A percentile compares a stretch with the other conserved stretches of the same genome.
phyloP scores from a whole-genome alignment of 352 stramenopile species.

The Phytophthora brassicae region DNA sequence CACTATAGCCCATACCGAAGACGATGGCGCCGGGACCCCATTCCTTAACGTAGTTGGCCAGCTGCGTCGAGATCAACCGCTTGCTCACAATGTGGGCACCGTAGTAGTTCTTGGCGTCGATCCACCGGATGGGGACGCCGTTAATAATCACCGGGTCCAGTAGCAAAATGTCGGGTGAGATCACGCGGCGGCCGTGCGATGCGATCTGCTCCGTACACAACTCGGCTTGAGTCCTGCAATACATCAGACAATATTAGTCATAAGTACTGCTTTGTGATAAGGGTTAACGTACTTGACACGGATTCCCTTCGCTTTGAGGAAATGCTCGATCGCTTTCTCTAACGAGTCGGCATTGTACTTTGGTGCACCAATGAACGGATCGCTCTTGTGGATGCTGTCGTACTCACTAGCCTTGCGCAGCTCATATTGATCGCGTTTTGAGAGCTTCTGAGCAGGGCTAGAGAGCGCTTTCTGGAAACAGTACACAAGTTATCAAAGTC shows the following conservation, averaged over 20 bases:
- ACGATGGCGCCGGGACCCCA: slow-evolving; percentile 84
- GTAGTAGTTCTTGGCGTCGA: slow-evolving; percentile 90
- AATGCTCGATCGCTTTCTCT: slow-evolving; percentile 74
- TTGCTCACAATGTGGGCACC: slow-evolving; percentile 89
- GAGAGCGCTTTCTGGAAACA: slow-evolving; percentile 49
- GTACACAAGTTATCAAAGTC: slow-evolving; percentile 16
- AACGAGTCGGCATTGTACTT: slow-evolving; percentile 77
- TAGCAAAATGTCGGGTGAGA: slow-evolving; percentile 81
- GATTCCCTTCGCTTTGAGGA: slow-evolving; percentile 68
- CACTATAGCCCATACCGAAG: slow-evolving; percentile 86
- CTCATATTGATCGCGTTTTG: slow-evolving; percentile 73
- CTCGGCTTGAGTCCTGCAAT: slow-evolving; percentile 65
- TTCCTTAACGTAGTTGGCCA: slow-evolving; percentile 85
- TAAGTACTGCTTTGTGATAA: no score
- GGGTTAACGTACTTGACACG: slow-evolving; percentile 74
- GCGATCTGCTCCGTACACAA: slow-evolving; percentile 64
- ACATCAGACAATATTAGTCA: slow-evolving; percentile 1
- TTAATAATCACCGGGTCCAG: slow-evolving; percentile 84
- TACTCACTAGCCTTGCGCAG: slow-evolving; percentile 71
- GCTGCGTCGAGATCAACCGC: slow-evolving; percentile 77
- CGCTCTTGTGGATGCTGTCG: slow-evolving; percentile 85
- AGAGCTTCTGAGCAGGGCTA: slow-evolving; percentile 48
- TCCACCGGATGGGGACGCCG: slow-evolving; percentile 82
- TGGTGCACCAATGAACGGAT: slow-evolving; percentile 71
- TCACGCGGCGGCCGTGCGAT: slow-evolving; percentile 68